These are phyloP conservation scores for Yamadazyma dendronema DNA, from an alignment of 1,139 yeast genomes.

Conservation along the genomic window DNA sequence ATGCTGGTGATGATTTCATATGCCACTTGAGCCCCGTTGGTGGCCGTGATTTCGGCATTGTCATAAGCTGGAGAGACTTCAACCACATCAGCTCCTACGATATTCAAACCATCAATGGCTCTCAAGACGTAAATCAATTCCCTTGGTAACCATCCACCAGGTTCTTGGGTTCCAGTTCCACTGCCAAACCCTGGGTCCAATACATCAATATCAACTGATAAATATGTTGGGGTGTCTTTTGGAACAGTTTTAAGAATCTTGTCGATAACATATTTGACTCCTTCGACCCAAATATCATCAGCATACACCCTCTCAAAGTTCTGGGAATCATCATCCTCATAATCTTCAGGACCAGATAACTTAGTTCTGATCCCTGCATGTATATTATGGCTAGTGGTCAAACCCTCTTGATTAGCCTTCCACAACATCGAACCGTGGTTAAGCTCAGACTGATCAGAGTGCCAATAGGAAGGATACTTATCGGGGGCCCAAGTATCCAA, in stretches of 20 bases:
- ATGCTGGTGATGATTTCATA: slow-evolving; percentile 68
- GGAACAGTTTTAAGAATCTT: slow-evolving; percentile 53
- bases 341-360: slow-evolving; percentile 61
- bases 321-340: slow-evolving; percentile 60
- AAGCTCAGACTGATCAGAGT: slow-evolving; percentile 58
- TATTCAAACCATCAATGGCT: slow-evolving; percentile 52
- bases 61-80: slow-evolving; percentile 79
- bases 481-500: slow-evolving; percentile 80
- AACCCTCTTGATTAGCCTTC: slow-evolving; percentile 70
- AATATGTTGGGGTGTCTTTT: slow-evolving; percentile 59
- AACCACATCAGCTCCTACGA: slow-evolving; percentile 78
- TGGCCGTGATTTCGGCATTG: slow-evolving; percentile 67
- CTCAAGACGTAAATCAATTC: slow-evolving; percentile 66
- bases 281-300: slow-evolving; percentile 67
- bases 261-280: slow-evolving; percentile 51
- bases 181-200: slow-evolving; percentile 79
- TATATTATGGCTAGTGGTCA: slow-evolving; percentile 54
- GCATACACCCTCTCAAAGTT: slow-evolving; percentile 64
- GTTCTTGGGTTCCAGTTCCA: slow-evolving; percentile 83
- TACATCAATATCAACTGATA: slow-evolving; percentile 78
- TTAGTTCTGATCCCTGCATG: slow-evolving; percentile 77
- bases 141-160: slow-evolving; percentile 80
- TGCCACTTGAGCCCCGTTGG: slow-evolving; percentile 76
- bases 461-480: slow-evolving; percentile 67
- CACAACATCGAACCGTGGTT: slow-evolving; percentile 83